These are phyloP conservation scores for Geotrichum klebahnii DNA, from an alignment of 1,139 yeast species.

Conservation along the genomic window DNA sequence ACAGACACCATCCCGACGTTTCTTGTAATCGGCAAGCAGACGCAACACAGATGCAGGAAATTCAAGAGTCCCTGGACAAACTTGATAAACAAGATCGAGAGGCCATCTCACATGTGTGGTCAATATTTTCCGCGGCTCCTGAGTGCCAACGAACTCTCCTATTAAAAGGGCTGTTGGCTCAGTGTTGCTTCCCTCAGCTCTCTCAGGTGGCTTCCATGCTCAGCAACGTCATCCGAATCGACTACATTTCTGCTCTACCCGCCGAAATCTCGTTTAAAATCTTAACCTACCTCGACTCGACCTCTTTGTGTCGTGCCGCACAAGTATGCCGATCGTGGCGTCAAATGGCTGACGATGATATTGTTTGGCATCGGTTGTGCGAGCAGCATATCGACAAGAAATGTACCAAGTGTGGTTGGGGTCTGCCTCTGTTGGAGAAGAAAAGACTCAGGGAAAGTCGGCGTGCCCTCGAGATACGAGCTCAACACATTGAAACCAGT, in stretches of 20 bases:
- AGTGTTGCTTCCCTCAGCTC: constrained; percentile 92
- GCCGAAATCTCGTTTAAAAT: constrained; percentile 79
- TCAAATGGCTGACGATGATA: constrained; percentile 84
- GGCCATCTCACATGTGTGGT: constrained; percentile 72
- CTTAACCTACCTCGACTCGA: constrained; percentile 83
- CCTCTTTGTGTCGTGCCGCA: constrained; percentile 86
- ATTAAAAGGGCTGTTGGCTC: constrained; percentile 76
- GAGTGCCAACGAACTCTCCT: constrained; percentile 66
- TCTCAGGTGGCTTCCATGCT: constrained; percentile 80
- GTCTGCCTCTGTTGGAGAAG: constrained; percentile 72
- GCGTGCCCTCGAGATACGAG: constrained; percentile 35
- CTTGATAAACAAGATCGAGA: constrained; percentile 59
- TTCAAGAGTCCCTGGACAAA: constrained; percentile 47
- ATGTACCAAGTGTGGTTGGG: constrained; percentile 99
- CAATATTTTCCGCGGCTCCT: constrained; percentile 70
- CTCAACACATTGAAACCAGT: too few species aligned
- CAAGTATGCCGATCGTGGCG: constrained; percentile 88
- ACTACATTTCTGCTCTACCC: constrained; percentile 80
- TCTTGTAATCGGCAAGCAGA: constrained; percentile 69
- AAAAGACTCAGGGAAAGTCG: constrained; percentile 38
- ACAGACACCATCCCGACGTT: constrained; percentile 86
- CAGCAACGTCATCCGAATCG: constrained; percentile 74
- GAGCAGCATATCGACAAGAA: constrained; percentile 96
- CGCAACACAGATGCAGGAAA: constrained; percentile 56
- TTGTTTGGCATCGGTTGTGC: constrained; percentile 98